phyloP scores from a whole-genome alignment of 179 eudicot genomes.

The Silene coronaria region DNA sequence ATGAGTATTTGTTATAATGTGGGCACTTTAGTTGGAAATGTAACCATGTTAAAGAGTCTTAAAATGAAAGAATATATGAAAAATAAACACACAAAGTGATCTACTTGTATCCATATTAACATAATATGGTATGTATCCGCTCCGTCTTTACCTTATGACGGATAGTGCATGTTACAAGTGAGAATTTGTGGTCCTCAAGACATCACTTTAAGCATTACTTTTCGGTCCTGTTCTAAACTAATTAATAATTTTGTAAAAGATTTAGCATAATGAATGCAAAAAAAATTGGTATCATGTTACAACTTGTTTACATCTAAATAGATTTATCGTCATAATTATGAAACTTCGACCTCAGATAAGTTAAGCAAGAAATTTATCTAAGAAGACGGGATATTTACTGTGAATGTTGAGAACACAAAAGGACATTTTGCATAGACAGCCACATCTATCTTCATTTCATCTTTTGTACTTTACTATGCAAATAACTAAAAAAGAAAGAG shows the following conservation, averaged over 20 bases:
- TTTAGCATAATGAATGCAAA: neutral
- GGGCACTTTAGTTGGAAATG: no score
- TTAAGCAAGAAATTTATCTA: neutral
- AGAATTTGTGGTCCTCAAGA: neutral
- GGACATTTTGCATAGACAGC: neutral
- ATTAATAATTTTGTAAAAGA: neutral
- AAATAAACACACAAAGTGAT: no score
- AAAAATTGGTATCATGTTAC: neutral
- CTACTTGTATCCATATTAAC: no score
- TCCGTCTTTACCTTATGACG: no score
- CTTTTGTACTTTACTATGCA: neutral
- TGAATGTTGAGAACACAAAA: neutral
- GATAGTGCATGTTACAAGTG: no score
- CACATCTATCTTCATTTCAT: neutral
- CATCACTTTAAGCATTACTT: neutral
- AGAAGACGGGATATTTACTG: neutral
- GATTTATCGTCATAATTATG: neutral
- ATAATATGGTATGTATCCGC: no score
- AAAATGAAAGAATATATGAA: no score
- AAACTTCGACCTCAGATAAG: neutral
- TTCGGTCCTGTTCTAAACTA: neutral
- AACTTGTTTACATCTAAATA: neutral
- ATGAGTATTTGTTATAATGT: no score
- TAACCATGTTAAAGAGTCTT: no score
- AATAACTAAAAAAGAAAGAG: neutral